phyloP scores from a whole-genome alignment of 1,284 basidiomycete species.

The Farysia itapuensis region DNA sequence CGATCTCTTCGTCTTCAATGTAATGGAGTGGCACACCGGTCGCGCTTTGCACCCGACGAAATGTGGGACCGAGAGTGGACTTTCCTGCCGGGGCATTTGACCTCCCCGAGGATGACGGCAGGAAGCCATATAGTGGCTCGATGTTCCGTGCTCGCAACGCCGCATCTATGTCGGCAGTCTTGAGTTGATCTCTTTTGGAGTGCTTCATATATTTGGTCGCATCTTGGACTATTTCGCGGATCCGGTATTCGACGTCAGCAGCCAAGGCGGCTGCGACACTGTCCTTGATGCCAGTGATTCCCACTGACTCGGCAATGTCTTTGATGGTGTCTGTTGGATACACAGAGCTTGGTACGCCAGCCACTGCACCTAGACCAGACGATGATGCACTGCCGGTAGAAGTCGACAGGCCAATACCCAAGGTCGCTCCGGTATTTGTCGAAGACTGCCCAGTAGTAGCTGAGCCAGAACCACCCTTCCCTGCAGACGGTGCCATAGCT shows the following conservation, averaged over 20 bases:
- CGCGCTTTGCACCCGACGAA: conserved; percentile 60
- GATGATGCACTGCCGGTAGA: conserved; percentile 12
- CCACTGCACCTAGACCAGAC: conserved; percentile 16
- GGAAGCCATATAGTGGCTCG: conserved; percentile 64
- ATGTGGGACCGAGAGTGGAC: conserved; percentile 45
- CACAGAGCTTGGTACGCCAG: conserved; percentile 40
- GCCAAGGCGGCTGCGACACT: conserved; percentile 81
- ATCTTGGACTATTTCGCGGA: conserved; percentile 93
- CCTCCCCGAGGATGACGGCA: conserved; percentile 36
- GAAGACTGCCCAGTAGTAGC: conserved; percentile 11
- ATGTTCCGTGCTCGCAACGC: conserved; percentile 92
- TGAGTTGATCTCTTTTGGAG: conserved; percentile 80
- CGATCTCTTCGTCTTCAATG: conserved; percentile 94
- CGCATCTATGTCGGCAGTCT: conserved; percentile 86
- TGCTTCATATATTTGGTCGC: conserved; percentile 96
- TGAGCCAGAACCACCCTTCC: conserved; percentile 4
- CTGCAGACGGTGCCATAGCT: conserved; percentile 24
- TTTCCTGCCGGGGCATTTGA: conserved; percentile 14
- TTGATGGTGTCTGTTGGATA: conserved; percentile 55
- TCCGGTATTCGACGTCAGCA: conserved; percentile 93
- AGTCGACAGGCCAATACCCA: conserved; percentile 25
- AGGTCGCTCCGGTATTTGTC: conserved; percentile 11
- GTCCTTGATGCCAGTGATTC: conserved; percentile 77
- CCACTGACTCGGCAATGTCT: conserved; percentile 86
- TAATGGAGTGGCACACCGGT: conserved; percentile 70